These are phyloP conservation scores for Primulina eburnea DNA, from an alignment of 257 asterid species.

Conservation along the genomic window DNA sequence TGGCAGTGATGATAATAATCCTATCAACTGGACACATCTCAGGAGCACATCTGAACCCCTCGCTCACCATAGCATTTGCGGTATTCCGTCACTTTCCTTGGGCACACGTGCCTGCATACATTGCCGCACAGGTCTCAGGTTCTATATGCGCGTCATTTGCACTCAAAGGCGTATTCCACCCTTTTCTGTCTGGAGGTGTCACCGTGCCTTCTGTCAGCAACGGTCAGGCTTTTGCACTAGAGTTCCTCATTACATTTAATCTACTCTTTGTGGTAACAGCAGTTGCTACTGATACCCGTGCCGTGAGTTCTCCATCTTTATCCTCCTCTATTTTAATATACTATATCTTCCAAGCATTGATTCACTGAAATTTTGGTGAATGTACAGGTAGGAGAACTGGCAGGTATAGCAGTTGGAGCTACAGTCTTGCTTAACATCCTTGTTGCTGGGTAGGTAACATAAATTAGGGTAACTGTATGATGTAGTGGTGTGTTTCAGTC, in stretches of 20 bases:
- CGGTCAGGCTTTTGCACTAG: constrained; percentile 87
- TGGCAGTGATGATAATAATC: constrained; percentile 85
- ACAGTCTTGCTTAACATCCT: constrained; percentile 84
- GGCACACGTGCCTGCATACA: constrained; percentile 83
- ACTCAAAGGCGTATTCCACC: constrained; percentile 74
- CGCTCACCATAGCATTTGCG: constrained; percentile 84
- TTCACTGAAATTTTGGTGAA: not conserved
- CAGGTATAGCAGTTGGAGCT: constrained; percentile 90
- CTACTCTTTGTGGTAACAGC: constrained; percentile 88
- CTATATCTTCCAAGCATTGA: not conserved
- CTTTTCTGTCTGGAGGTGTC: constrained; percentile 82
- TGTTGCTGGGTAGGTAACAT: constrained; percentile 71
- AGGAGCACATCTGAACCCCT: constrained; percentile 89
- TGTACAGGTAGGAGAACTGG: constrained; percentile 57
- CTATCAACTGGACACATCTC: constrained; percentile 90
- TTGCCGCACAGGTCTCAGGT: constrained; percentile 77
- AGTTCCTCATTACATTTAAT: constrained; percentile 76
- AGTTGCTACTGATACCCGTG: constrained; percentile 89
- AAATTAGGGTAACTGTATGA: not conserved
- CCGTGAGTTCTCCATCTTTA: constrained; percentile 38
- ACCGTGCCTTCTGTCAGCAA: constrained; percentile 67
- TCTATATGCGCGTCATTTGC: constrained; percentile 90
- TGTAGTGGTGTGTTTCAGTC: not conserved
- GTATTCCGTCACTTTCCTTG: constrained; percentile 90
- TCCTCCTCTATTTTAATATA: not conserved